Base-by-base conservation (phyloP, 2,329 filamentous ascomycete species). In the Nigrograna mackinnonii region DNA sequence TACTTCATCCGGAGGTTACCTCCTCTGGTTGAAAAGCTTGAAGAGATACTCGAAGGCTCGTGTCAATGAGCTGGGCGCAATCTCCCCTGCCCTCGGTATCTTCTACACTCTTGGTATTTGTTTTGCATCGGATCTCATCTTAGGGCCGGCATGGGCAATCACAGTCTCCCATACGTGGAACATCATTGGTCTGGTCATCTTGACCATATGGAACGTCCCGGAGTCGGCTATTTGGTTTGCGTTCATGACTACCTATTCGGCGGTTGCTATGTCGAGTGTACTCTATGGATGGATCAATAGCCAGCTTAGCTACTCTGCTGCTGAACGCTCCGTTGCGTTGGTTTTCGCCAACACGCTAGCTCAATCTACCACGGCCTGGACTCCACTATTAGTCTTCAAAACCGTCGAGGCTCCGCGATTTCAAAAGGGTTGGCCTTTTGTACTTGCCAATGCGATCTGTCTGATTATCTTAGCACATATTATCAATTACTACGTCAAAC, bases 1-100 rank as follows among this genome's bases (percentile, higher is more conserved):
- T 35, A 73, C 71, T 1, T 69, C 59, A 5, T 66, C 72, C 1
- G 79, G 77, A 2, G 74, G 71, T 0, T 83, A 78, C 44, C 57
- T 82, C 3, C 68, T 84, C 0, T 84, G 80, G 80, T 64, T 84
- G 35, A 83, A 83, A 60, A 79, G 74, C 41, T 53, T 83, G 12
- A 59, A 72, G 1, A 67, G 76, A 2, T 82, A 73, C 54, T 68
- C 71, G 0, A 66, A 67, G 0, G 62, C 74, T 1, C 66, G 66
- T 11, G 58, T 82, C 36, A 82, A 81, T 52, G 68, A 79, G 37
- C 63, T 82, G 1, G 76, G 76, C 1, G 70, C 77, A 2, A 77
- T 77, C 6, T 70, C 77, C 0, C 79, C 79, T 0, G 79, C 71
- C 0, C 52, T 83, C 1, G 80, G 79, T 0, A 83, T 83, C 2